Percentiles rank a stretch among this genome's conserved stretches.
Conservation (phyloP, 2,329 filamentous ascomycete species). For the Sporothrix euskadiensis region DNA sequence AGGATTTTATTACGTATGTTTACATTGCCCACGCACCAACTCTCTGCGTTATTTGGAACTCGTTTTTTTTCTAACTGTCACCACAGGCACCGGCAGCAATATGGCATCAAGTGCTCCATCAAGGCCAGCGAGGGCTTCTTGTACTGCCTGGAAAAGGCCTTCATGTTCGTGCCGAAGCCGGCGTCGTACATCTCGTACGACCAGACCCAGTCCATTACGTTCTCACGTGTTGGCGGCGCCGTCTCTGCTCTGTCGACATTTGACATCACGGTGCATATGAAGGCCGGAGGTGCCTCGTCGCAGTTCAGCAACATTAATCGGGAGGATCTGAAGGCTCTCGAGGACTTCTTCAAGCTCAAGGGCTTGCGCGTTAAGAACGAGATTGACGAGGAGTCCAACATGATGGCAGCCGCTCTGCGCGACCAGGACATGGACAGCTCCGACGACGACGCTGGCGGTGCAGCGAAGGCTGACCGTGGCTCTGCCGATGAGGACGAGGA, state of each 20-base stretch:
- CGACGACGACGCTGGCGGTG: conserved; percentile 75
- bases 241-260: conserved; percentile 94
- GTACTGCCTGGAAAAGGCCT: conserved; percentile 96
- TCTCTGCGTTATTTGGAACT: background rate
- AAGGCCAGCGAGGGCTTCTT: conserved; percentile 98
- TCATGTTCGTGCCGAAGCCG: conserved; percentile 98
- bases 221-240: conserved; percentile 92
- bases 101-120: conserved; percentile 99
- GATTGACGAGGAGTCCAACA: conserved; percentile 87
- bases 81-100: conserved; percentile 79
- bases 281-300: conserved; percentile 80
- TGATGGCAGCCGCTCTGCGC: conserved; percentile 77
- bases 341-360: conserved; percentile 96
- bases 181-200: conserved; percentile 97
- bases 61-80: background rate
- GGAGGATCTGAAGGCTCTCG: conserved; percentile 94
- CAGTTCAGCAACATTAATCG: conserved; percentile 99
- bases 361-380: conserved; percentile 96
- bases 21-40: background rate
- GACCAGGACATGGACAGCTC: conserved; percentile 81
- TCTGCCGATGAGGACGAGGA: conserved; percentile 96
- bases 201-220: conserved; percentile 85
- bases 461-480: conserved; percentile 71
- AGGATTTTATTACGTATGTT: conserved; percentile 79
- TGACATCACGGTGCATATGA: conserved; percentile 91